Percentiles rank a stretch among this genome's conserved stretches.
These are phyloP conservation scores for Paramecium octaurelia DNA, from an alignment of 73 alveolate genomes.

Conservation along the genomic window DNA sequence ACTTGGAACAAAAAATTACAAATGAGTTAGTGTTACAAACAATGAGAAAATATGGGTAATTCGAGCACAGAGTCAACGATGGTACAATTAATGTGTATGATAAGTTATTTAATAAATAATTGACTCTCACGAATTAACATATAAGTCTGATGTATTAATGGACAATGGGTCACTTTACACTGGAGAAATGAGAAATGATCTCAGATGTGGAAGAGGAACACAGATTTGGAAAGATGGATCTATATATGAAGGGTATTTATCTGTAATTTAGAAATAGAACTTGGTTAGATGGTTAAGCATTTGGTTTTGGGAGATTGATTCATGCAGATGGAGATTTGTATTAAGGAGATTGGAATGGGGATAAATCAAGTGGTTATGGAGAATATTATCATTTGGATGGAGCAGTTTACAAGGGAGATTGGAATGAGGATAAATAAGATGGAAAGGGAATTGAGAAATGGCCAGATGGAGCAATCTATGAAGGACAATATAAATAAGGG, in stretches of 20 bases:
- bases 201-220: constrained; percentile 39
- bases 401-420: constrained; percentile 67
- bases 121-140: background rate
- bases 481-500: constrained; percentile 51
- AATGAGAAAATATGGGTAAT: background rate
- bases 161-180: background rate
- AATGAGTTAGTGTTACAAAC: background rate
- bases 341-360: background rate
- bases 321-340: constrained; percentile 59
- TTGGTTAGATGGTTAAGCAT: constrained; percentile 40
- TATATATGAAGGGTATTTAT: constrained; percentile 35
- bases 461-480: constrained; percentile 68
- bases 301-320: constrained; percentile 55
- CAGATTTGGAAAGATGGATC: constrained; percentile 59
- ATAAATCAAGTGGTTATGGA: constrained; percentile 59
- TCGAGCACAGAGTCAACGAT: background rate
- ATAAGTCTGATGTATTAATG: background rate
- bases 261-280: background rate
- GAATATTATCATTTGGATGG: constrained; percentile 64
- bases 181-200: constrained; percentile 33
- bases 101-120: background rate
- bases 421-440: constrained; percentile 68
- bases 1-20: background rate
- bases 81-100: background rate
- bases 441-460: constrained; percentile 75